Evolutionary conservation across 495 filamentous ascomycete genomes (phyloP).

Genomic region (Neurospora sp.): DNA sequence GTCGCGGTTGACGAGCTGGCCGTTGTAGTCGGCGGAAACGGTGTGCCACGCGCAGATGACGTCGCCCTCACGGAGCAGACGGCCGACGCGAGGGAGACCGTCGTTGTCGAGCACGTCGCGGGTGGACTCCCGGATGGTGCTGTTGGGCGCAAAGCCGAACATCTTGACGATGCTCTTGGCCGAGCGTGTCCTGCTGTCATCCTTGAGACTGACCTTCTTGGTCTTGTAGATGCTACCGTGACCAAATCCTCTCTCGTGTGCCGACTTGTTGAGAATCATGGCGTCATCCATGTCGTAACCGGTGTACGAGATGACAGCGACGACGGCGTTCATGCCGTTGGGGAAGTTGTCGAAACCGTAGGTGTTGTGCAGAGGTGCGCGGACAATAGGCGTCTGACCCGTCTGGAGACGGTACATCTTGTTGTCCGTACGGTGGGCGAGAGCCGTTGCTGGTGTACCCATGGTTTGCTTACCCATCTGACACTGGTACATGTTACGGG

Average conservation of each 20-base stretch:
- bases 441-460: conserved; percentile 86
- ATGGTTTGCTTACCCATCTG: conserved; percentile 99
- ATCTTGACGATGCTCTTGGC: conserved; percentile 54
- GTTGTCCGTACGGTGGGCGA: conserved; percentile 88
- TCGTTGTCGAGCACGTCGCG: conserved; percentile 69
- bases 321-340: conserved; percentile 92
- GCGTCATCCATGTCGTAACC: conserved; percentile 99
- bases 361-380: conserved; percentile 83
- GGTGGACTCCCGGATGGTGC: conserved; percentile 51
- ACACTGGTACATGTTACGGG: conserved; percentile 99
- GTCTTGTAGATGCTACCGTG: conserved; percentile 97
- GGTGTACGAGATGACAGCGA: conserved; percentile 97
- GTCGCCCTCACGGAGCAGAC: conserved; percentile 65
- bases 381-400: conserved; percentile 89
- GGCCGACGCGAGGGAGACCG: conserved; percentile 72
- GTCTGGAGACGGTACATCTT: conserved; percentile 93
- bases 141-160: conserved; percentile 75
- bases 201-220: conserved; percentile 73
- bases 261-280: conserved; percentile 98
- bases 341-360: conserved; percentile 98
- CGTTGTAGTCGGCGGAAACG: conserved; percentile 67
- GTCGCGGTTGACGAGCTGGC: conserved; percentile 69
- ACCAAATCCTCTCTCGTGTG: conserved; percentile 94
- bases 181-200: conserved; percentile 50
- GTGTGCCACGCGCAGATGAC: conserved; percentile 80